Evolutionary conservation across 2,329 filamentous ascomycete species (phyloP).

Genomic region (Nemania serpens): DNA sequence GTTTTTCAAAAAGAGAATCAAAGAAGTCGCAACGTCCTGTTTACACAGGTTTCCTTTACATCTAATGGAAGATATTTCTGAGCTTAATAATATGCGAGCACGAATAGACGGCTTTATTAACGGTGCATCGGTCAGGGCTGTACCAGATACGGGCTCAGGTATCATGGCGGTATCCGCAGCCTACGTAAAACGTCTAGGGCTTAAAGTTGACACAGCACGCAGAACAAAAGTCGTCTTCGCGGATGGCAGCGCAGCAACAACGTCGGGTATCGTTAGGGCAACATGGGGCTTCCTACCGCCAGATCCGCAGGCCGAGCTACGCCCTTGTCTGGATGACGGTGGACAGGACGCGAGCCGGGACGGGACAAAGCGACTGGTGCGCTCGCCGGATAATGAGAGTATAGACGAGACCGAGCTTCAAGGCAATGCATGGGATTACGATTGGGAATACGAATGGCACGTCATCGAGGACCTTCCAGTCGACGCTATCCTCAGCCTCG

Average conservation of each 20-base stretch:
- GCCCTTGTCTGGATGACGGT: neutral
- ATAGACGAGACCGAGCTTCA: neutral
- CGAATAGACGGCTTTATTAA: constrained; percentile 13
- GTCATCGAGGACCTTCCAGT: constrained; percentile 7
- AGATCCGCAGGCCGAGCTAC: neutral
- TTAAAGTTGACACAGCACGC: neutral
- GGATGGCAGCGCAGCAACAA: constrained; percentile 8
- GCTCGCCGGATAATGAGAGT: too few species aligned
- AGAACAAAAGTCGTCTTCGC: constrained; percentile 3
- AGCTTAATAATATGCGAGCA: neutral
- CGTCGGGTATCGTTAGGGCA: constrained; percentile 1
- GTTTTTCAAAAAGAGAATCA: constrained; percentile 2
- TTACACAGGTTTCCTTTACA: neutral
- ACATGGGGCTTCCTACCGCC: constrained; percentile 5
- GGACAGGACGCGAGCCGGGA: neutral
- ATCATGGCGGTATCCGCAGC: constrained; percentile 12
- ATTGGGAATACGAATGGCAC: constrained; percentile 15
- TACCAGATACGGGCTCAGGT: constrained; percentile 13
- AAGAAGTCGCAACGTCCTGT: neutral
- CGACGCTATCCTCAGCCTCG: constrained; percentile 8
- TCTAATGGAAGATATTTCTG: neutral
- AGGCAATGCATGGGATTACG: neutral
- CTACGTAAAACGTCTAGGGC: neutral
- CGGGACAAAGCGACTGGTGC: neutral
- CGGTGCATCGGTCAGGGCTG: neutral